These are phyloP conservation scores for Sporothrix inflata DNA, from an alignment of 2,329 filamentous ascomycete species.

Conservation along the genomic window DNA sequence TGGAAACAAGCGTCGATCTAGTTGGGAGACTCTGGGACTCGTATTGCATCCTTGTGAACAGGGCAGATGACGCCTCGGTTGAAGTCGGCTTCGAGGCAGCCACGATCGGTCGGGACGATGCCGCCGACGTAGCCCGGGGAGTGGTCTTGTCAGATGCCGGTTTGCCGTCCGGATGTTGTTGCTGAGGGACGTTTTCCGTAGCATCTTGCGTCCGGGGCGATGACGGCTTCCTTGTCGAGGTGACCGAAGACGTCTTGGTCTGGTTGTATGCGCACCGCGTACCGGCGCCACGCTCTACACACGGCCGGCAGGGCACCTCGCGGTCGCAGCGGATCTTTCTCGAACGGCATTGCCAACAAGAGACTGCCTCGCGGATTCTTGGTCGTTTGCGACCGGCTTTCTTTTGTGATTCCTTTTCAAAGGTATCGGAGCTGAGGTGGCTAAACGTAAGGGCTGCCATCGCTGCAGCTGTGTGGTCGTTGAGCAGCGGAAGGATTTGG, in stretches of 20 bases:
- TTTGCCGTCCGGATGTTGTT: too few relatives aligned
- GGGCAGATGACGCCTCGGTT: neutral
- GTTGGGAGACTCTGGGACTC: neutral
- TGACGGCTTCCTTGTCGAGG: neutral
- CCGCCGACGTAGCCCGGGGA: neutral
- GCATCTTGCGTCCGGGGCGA: neutral
- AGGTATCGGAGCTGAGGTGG: constrained; percentile 30
- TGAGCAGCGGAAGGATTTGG: neutral
- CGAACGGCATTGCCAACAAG: constrained; percentile 27
- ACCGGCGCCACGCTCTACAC: constrained; percentile 17
- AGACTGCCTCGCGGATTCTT: constrained; percentile 26
- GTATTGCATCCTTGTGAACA: neutral
- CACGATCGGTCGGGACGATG: neutral
- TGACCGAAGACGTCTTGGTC: neutral
- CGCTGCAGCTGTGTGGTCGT: neutral
- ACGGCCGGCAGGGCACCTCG: constrained; percentile 25
- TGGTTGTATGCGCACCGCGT: constrained; percentile 26
- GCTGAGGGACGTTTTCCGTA: neutral
- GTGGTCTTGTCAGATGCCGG: neutral
- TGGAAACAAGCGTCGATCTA: neutral
- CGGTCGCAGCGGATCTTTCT: constrained; percentile 30
- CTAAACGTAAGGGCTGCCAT: constrained; percentile 30
- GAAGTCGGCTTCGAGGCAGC: neutral
- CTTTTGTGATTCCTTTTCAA: constrained; percentile 27
- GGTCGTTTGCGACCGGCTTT: constrained; percentile 30